These are phyloP conservation scores for Berkeleyomyces rouxiae DNA, from an alignment of 2,329 filamentous ascomycete species.

Conservation along the genomic window DNA sequence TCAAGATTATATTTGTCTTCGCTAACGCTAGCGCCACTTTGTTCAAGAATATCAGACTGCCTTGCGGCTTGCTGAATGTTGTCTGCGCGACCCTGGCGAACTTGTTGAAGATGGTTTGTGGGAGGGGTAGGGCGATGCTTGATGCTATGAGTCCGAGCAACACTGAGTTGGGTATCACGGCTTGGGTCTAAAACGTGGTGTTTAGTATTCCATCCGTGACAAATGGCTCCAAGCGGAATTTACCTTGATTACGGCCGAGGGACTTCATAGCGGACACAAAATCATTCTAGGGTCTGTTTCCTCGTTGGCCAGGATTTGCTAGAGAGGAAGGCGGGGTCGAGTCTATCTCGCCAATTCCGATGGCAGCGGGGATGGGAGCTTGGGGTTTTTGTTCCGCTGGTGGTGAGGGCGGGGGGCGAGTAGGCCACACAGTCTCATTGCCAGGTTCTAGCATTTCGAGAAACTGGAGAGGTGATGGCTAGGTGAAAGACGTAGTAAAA, in stretches of 20 bases:
- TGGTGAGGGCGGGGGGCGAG: background rate
- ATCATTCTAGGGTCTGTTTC: slow-evolving; percentile 12
- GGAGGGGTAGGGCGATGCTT: background rate
- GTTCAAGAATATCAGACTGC: background rate
- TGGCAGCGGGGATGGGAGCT: background rate
- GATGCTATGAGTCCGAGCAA: background rate
- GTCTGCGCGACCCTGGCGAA: background rate
- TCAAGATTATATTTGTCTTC: background rate
- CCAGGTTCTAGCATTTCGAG: background rate
- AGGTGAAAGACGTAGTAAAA: background rate
- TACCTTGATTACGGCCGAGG: slow-evolving; percentile 11
- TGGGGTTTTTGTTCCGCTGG: background rate
- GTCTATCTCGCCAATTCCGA: background rate
- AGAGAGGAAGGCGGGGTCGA: background rate
- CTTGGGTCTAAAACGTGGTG: background rate
- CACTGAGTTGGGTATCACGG: slow-evolving; percentile 1
- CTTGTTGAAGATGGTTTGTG: background rate
- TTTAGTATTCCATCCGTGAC: background rate
- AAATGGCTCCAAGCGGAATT: background rate
- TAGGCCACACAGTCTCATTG: background rate
- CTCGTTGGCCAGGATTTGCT: background rate
- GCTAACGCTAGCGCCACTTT: background rate
- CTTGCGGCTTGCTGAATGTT: background rate
- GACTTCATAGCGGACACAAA: slow-evolving; percentile 14
- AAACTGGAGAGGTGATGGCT: background rate